Base-by-base conservation (phyloP, 768 basidiomycete genomes). In the Glaciozyma martinii region DNA sequence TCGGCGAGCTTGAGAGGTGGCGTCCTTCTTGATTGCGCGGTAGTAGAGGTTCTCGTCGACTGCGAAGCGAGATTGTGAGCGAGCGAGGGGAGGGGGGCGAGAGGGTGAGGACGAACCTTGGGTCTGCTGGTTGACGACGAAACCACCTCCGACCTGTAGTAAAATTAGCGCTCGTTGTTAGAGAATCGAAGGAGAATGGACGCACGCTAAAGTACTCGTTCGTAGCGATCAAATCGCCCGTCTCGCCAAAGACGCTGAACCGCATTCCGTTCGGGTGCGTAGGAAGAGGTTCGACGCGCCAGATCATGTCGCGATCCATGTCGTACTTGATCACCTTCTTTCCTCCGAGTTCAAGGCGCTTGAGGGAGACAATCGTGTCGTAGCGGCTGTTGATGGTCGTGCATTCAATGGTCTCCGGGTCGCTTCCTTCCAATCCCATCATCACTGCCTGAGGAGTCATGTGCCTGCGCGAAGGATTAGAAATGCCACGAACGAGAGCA, bases 71-170 rank as follows among this genome's bases (percentile, higher is more conserved):
- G 23, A 10, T 5, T 27, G 25, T 30, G 21, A 33, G 18, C 18
- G 46, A 27, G 3, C 21, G 56, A 25, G 32, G 47, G 33, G 44
- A 32, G 29, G 27, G 18, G 46, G 13, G 33, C 13, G 16, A 52
- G 53, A 32, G 7, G n/a, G 30, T 19, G 23, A 19, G 19, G 23
- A 67, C 73, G 63, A 70, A 86, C 88, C 85, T 80, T 92, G 87
- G 2, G 91, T 95, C 75, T 90, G 88, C 47, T 92, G 89, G 72
- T 95, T 95, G 30, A 95, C 90, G 5, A 94, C 91, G 74, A 94
- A 95, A 3, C 91, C 91, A 52, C 91, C 91, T 3, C 91, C 90
- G 56, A 95, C 90, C 61, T 88, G 84, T 15, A 25, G 5, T 2
- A 7, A 59, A 18, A 54, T 32, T 19, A 47, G 46, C 6, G 21